Conservation (phyloP, 1,284 basidiomycete species). For the Tetrapyrgos nigripes region DNA sequence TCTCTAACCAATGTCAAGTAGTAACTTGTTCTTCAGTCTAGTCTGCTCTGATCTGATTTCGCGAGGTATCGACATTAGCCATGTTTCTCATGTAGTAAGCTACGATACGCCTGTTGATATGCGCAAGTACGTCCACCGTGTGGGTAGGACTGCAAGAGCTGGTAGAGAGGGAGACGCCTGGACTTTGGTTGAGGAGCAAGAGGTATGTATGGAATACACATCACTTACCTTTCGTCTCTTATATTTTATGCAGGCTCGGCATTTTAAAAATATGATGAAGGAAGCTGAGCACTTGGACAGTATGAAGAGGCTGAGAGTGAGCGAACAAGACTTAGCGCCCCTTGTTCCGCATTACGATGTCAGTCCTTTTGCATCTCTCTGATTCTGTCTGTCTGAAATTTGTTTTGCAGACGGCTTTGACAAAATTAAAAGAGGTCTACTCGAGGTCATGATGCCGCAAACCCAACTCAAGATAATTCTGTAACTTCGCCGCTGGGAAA, state of each 20-base stretch:
- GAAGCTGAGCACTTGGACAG: slow-evolving; percentile 76
- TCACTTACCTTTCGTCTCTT: slow-evolving; percentile 11
- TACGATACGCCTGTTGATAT: slow-evolving; percentile 98
- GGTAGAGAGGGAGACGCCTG: slow-evolving; percentile 88
- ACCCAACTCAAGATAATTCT: no score
- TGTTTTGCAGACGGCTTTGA: slow-evolving; percentile 1
- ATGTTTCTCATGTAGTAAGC: slow-evolving; percentile 91
- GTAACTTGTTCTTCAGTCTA: slow-evolving; percentile 57
- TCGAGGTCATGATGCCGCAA: background rate
- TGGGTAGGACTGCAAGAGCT: slow-evolving; percentile 93
- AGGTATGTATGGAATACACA: slow-evolving; percentile 54
- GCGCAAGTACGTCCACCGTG: slow-evolving; percentile 97
- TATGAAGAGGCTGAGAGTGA: slow-evolving; percentile 77
- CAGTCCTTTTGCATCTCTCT: slow-evolving; percentile 17
- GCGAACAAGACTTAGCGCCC: slow-evolving; percentile 64
- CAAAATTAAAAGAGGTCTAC: slow-evolving; percentile 5
- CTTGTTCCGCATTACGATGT: slow-evolving; percentile 75
- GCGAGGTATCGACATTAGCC: slow-evolving; percentile 94
- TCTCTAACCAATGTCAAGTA: slow-evolving; percentile 2
- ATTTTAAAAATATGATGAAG: slow-evolving; percentile 89
- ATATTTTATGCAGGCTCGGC: slow-evolving; percentile 65
- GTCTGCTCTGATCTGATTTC: slow-evolving; percentile 96
- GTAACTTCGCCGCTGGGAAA: no score
- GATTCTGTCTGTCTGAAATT: background rate
- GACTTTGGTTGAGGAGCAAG: slow-evolving; percentile 96